Evolutionary conservation across 768 basidiomycete genomes (phyloP).

Genomic region (Trametopsis cervina): DNA sequence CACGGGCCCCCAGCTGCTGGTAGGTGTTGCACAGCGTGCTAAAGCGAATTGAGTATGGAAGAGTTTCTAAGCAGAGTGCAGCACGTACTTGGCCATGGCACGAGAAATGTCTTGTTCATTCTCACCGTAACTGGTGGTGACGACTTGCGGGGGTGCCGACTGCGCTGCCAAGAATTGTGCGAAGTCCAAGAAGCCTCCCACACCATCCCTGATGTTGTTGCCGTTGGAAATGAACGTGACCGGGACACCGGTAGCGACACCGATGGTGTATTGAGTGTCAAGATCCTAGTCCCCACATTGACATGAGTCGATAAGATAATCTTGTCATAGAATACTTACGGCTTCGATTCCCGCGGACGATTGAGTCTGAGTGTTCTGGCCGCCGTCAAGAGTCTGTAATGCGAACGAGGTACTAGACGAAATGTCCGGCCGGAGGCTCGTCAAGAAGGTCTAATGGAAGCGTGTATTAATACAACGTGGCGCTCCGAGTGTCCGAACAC

Average conservation of each 20-base stretch:
- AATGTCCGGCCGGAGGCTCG: conserved; percentile 18
- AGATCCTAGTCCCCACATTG: conserved; percentile 22
- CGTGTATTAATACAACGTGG: conserved; percentile 20
- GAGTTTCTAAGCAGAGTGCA: not conserved
- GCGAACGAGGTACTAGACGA: conserved; percentile 17
- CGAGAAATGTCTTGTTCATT: conserved; percentile 23
- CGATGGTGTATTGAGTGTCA: conserved; percentile 33
- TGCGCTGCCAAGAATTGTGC: conserved; percentile 20
- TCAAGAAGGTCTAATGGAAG: conserved; percentile 20
- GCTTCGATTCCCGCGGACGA: conserved; percentile 24
- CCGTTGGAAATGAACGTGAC: conserved; percentile 28
- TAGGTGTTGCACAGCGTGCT: conserved; percentile 31
- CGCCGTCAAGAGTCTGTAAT: conserved; percentile 22
- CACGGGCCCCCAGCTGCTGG: conserved; percentile 29
- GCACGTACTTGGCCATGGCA: conserved; percentile 21
- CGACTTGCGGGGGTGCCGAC: conserved; percentile 22
- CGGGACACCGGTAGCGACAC: conserved; percentile 26
- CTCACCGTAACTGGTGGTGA: conserved; percentile 28
- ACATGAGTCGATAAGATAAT: not conserved
- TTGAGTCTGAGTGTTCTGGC: conserved; percentile 19
- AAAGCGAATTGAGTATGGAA: not conserved
- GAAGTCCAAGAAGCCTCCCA: conserved; percentile 28
- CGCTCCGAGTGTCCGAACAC: too few species aligned
- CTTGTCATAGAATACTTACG: conserved; percentile 9
- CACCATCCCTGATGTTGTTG: conserved; percentile 20